A percentile compares a stretch with the other conserved stretches of the same genome.
Conservation (phyloP, 306 rosid species). For the Acacia crassicarpa region DNA sequence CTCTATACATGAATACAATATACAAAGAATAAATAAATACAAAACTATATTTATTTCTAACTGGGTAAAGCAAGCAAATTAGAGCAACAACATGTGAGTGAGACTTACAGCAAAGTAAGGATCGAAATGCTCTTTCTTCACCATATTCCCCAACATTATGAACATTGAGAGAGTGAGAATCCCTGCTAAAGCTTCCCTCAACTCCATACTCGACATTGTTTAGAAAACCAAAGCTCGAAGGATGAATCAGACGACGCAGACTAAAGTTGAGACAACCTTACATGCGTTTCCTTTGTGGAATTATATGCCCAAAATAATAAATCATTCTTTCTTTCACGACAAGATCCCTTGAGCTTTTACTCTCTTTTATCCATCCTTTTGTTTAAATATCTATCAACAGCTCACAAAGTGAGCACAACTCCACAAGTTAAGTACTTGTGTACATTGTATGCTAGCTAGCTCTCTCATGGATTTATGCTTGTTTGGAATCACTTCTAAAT, state of each 20-base stretch:
- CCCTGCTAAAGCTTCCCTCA: constrained; percentile 44
- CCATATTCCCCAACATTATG: constrained; percentile 50
- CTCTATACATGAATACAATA: no score
- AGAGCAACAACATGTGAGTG: not conserved
- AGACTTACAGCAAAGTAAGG: constrained; percentile 30
- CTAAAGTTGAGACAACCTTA: constrained; percentile 16
- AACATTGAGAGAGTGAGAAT: constrained; percentile 50
- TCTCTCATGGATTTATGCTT: not conserved
- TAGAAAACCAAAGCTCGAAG: constrained; percentile 1
- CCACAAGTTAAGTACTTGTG: not conserved
- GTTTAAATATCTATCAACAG: not conserved
- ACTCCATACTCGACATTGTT: constrained; percentile 35
- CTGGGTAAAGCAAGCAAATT: not conserved
- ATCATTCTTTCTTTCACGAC: constrained; percentile 28
- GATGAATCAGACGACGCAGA: not conserved
- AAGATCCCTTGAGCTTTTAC: constrained; percentile 18
- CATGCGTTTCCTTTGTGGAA: constrained; percentile 17
- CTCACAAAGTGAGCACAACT: not conserved
- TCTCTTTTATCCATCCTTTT: not conserved
- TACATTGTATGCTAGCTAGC: not conserved
- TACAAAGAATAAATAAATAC: no score
- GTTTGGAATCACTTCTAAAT: no score
- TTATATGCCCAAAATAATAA: constrained; percentile 3
- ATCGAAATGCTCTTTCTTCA: constrained; percentile 51
- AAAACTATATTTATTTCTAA: no score